Evolutionary conservation across 129 eudicot genomes (phyloP).

Genomic region (Flaveria brownii): DNA sequence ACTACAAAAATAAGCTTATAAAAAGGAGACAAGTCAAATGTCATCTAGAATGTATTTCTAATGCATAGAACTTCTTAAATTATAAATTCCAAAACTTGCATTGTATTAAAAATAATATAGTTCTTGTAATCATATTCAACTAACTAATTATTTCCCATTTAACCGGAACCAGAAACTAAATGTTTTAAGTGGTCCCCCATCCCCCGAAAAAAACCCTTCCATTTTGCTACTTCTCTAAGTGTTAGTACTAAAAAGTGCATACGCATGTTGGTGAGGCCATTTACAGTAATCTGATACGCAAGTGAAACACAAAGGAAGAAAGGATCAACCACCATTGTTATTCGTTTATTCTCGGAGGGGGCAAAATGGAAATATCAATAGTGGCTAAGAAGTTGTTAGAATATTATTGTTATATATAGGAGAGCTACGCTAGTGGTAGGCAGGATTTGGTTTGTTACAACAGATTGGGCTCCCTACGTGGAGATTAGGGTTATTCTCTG

Average conservation of each 20-base stretch:
- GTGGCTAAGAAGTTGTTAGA: too few relatives aligned
- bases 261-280: not conserved
- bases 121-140: not conserved
- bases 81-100: not conserved
- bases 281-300: not conserved
- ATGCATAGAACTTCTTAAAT: not conserved
- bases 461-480: too few relatives aligned
- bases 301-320: too few relatives aligned
- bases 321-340: too few relatives aligned
- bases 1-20: not conserved
- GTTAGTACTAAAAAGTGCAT: not conserved
- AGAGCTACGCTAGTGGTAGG: too few relatives aligned
- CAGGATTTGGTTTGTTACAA: too few relatives aligned
- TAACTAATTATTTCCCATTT: not conserved
- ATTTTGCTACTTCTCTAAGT: not conserved
- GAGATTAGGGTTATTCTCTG: too few relatives aligned
- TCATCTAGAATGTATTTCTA: slow-evolving; percentile 1
- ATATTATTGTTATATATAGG: too few relatives aligned
- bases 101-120: not conserved
- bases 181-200: not conserved
- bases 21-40: not conserved
- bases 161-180: not conserved
- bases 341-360: too few relatives aligned
- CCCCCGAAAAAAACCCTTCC: not conserved
- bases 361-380: too few relatives aligned